Evolutionary conservation across 2,329 filamentous ascomycete species (phyloP).

Genomic region (Berkeleyomyces basicola): DNA sequence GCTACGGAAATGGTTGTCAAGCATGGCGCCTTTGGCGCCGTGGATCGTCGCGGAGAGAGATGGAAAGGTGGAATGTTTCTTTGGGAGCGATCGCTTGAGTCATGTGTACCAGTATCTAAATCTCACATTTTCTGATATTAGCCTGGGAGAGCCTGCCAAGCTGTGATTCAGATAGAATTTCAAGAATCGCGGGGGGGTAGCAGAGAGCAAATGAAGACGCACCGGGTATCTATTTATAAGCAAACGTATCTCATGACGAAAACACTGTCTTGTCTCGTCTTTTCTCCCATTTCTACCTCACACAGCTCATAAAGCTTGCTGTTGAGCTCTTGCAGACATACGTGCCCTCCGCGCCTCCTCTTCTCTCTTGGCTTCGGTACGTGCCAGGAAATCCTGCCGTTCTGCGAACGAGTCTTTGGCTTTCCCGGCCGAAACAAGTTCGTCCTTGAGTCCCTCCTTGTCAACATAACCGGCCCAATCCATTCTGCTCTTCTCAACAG

Average conservation of each 20-base stretch:
- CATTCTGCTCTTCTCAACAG: conserved; percentile 55
- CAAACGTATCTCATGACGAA: not conserved
- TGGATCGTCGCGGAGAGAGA: conserved; percentile 54
- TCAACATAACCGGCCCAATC: conserved; percentile 59
- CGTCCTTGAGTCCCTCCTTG: conserved; percentile 53
- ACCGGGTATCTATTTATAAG: not conserved
- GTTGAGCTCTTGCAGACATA: conserved; percentile 21
- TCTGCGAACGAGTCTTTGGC: conserved; percentile 47
- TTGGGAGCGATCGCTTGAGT: conserved; percentile 60
- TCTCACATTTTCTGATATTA: conserved; percentile 40
- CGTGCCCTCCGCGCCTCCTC: conserved; percentile 41
- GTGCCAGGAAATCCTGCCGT: conserved; percentile 46
- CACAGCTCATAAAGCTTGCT: not conserved
- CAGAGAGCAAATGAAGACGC: not conserved
- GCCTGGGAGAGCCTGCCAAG: conserved; percentile 22
- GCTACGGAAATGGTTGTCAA: conserved; percentile 46
- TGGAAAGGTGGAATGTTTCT: conserved; percentile 42
- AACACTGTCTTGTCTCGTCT: not conserved
- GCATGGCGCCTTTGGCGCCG: conserved; percentile 56
- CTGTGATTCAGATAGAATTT: not conserved
- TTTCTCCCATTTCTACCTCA: not conserved
- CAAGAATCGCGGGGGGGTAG: not conserved
- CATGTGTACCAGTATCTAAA: conserved; percentile 52
- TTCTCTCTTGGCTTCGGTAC: conserved; percentile 46
- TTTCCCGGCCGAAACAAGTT: conserved; percentile 46